Base-by-base conservation (phyloP, 2,329 filamentous ascomycete genomes). In the Paecilomyces dactylethromorphus region DNA sequence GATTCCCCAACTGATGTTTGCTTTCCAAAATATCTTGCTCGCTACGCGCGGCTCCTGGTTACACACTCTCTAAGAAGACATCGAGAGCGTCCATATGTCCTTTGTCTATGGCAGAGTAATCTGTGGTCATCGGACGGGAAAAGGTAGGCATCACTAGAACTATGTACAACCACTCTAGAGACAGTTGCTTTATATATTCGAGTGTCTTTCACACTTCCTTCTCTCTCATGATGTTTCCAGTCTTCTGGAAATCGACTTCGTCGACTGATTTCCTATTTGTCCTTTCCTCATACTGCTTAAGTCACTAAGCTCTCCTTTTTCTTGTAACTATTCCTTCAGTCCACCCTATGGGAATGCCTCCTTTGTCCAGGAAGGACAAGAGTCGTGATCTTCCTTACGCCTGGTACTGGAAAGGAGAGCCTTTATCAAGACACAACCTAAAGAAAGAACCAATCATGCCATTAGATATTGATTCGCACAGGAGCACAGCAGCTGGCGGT, bases 371-470 rank as follows among this genome's bases (percentile, higher is more conserved):
- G 18, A 59, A 52, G 8, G 49, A 56, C 22, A 53, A n/a, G 18
- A 24, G 26, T 54, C 24, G 7, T 35, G 45, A 63, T 21, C 60
- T 68, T 8, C 67, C 66, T 24, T 68, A 61, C 32, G 55, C 53
- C 22, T 68, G 66, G 65, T 68, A 66, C 58, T 68, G 63, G 65
- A 54, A 60, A 22, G 65, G 65, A 57, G 65, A 66, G 49, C 54
- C 66, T 10, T 58, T 65, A 39, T 62, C 61, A 35, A 61, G 58
- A 58, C n/a, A 5, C 6, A 59, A 61, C 10, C 31, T 56, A 3
- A 61, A 18, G 62, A 66, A 31, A 58, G 54, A 26, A 62, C 68
- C 56, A 21, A 57, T 15, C 56, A 62, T 31, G 59, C 39, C 39
- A 18, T 8, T 45, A 45, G 15, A 45, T 10, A 10, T 10, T 45